These are phyloP conservation scores for Hordeum pubiflorum DNA, from an alignment of 202 grass and related monocot species.

Conservation along the genomic window DNA sequence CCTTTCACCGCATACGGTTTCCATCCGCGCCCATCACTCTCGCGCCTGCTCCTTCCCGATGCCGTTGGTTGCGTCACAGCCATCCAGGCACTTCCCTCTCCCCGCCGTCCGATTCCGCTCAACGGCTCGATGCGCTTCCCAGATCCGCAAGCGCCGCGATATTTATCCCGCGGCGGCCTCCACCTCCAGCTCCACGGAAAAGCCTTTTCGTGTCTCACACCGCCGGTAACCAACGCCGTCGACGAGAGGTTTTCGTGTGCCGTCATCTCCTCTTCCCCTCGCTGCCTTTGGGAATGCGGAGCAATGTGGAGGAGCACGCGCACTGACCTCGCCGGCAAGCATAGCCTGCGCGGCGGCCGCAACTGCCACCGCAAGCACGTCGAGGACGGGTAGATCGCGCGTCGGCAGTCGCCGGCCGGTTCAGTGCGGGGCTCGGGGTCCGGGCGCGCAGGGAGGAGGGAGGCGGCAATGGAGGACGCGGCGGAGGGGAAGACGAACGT, in stretches of 20 bases:
- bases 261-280: background rate
- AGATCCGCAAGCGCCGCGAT: background rate
- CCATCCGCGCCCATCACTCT: background rate
- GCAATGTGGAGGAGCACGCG: conserved; percentile 34
- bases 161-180: conserved; percentile 5
- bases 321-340: conserved; percentile 46
- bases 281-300: conserved; percentile 35
- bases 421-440: background rate
- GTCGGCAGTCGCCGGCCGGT: background rate
- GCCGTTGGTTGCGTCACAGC: background rate
- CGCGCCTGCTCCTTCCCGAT: background rate
- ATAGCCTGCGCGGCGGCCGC: conserved; percentile 35
- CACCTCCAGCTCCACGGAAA: background rate
- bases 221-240: background rate
- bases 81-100: background rate
- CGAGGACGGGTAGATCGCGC: conserved; percentile 49
- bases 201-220: background rate
- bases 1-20: background rate
- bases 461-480: conserved; percentile 8
- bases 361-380: conserved; percentile 74
- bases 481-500: conserved; percentile 32
- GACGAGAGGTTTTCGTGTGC: background rate
- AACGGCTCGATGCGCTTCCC: background rate
- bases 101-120: background rate
- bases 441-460: background rate